Conservation (phyloP, 2,329 filamentous ascomycete genomes). For the Aspergillus fischeri region DNA sequence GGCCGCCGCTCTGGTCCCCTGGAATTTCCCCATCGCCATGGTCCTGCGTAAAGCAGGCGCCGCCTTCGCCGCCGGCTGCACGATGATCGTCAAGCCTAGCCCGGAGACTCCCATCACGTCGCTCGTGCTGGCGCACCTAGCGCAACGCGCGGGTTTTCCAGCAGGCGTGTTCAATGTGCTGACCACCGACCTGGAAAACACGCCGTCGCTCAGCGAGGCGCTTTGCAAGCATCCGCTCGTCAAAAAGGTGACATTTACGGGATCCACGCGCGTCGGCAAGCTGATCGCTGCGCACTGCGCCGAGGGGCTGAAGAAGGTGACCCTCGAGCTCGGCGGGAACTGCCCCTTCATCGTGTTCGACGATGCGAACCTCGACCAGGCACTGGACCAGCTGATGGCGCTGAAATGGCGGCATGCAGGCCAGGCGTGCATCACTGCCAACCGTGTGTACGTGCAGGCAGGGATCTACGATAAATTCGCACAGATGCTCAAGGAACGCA, state of each 20-base stretch:
- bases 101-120: conserved; percentile 62
- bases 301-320: conserved; percentile 60
- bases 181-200: conserved; percentile 47
- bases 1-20: conserved; percentile 64
- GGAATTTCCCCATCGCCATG: conserved; percentile 69
- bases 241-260: conserved; percentile 60
- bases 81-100: conserved; percentile 69
- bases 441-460: conserved; percentile 43
- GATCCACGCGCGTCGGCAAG: conserved; percentile 59
- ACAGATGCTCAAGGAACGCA: conserved; percentile 51
- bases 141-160: conserved; percentile 53
- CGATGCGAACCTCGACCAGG: conserved; percentile 56
- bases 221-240: conserved; percentile 54
- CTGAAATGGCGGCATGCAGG: conserved; percentile 43
- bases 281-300: conserved; percentile 58
- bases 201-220: conserved; percentile 42
- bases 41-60: conserved; percentile 64
- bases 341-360: conserved; percentile 63
- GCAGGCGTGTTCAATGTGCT: conserved; percentile 59
- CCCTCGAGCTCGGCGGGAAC: conserved; percentile 62
- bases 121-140: conserved; percentile 50
- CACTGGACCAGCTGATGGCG: conserved; percentile 37
- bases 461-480: conserved; percentile 51
- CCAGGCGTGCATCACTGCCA: conserved; percentile 45
- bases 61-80: conserved; percentile 67